Percentiles rank a stretch among this genome's conserved stretches.
Evolutionary conservation across 805 yeast genomes (phyloP).

Genomic region (Suhomyces canberraensis): DNA sequence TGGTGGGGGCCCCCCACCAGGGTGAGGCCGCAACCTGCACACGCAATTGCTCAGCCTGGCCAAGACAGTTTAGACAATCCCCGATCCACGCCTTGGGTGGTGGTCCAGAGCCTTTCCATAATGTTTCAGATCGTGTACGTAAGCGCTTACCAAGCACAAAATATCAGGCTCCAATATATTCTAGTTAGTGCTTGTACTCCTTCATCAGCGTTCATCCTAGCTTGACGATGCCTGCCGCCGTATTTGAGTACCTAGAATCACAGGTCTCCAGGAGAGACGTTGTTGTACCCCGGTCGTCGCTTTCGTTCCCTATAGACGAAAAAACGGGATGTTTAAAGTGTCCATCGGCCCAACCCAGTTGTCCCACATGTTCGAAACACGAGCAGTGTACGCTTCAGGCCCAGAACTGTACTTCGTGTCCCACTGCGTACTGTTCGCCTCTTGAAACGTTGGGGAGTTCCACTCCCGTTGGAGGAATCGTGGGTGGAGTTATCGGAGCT

Average conservation of each 20-base stretch:
- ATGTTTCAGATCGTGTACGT: not conserved
- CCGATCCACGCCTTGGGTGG: too few species aligned
- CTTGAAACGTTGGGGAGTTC: conserved; percentile 8
- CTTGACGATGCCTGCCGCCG: not conserved
- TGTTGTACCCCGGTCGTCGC: not conserved
- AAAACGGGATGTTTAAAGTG: conserved; percentile 45
- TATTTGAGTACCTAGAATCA: too few species aligned
- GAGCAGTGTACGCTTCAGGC: conserved; percentile 55
- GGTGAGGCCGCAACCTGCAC: too few species aligned
- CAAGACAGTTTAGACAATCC: too few species aligned
- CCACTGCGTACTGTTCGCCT: conserved; percentile 41
- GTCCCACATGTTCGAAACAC: conserved; percentile 53
- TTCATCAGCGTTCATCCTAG: not conserved
- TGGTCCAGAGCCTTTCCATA: too few species aligned
- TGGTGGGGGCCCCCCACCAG: too few species aligned
- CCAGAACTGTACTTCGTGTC: conserved; percentile 57
- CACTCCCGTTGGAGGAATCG: conserved; percentile 49
- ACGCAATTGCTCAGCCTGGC: too few species aligned
- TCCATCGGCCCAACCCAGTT: conserved; percentile 37
- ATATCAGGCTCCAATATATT: not conserved
- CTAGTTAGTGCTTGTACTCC: too few species aligned
- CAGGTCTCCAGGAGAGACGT: too few species aligned
- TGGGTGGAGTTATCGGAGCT: conserved; percentile 73
- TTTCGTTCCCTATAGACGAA: conserved; percentile 18
- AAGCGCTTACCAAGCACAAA: not conserved